Evolutionary conservation across 1,284 basidiomycete species (phyloP).

Genomic region (Malassezia slooffiae): DNA sequence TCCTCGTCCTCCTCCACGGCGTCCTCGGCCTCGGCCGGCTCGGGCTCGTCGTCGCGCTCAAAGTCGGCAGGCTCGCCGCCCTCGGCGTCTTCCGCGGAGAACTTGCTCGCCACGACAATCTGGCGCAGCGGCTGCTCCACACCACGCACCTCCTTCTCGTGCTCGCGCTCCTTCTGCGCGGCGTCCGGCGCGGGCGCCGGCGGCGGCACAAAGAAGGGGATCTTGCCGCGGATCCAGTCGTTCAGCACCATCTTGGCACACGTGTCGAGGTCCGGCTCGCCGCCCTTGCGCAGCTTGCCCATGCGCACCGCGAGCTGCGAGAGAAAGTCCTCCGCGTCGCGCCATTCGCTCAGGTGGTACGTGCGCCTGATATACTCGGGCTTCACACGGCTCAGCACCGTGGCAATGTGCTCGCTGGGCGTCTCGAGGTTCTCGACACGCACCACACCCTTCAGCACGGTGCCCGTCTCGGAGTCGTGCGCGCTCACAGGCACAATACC

Average conservation of each 20-base stretch:
- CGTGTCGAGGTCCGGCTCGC: constrained; percentile 83
- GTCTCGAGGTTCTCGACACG: constrained; percentile 88
- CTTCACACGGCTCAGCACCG: constrained; percentile 77
- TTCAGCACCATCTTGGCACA: constrained; percentile 90
- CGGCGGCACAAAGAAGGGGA: constrained; percentile 74
- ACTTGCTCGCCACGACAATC: constrained; percentile 54
- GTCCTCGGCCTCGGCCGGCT: constrained; percentile 28
- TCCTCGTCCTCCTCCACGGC: constrained; percentile 19
- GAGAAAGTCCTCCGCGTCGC: constrained; percentile 60
- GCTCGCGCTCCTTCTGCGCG: constrained; percentile 17
- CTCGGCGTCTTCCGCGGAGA: constrained; percentile 47
- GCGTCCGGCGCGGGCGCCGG: constrained; percentile 51
- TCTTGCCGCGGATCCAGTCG: constrained; percentile 94
- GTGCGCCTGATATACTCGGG: constrained; percentile 85
- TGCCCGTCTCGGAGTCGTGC: constrained; percentile 81
- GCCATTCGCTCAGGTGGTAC: constrained; percentile 57
- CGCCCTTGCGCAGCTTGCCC: constrained; percentile 82
- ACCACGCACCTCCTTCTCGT: constrained; percentile 50
- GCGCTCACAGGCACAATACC: constrained; percentile 88
- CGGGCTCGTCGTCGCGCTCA: constrained; percentile 26
- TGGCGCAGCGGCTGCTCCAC: constrained; percentile 54
- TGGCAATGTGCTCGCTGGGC: constrained; percentile 85
- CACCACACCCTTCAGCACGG: constrained; percentile 91
- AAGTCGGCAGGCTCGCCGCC: constrained; percentile 41
- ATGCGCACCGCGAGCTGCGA: constrained; percentile 77